phyloP scores from a whole-genome alignment of 148 eudicot species.

The Gaultheria prostrata region DNA sequence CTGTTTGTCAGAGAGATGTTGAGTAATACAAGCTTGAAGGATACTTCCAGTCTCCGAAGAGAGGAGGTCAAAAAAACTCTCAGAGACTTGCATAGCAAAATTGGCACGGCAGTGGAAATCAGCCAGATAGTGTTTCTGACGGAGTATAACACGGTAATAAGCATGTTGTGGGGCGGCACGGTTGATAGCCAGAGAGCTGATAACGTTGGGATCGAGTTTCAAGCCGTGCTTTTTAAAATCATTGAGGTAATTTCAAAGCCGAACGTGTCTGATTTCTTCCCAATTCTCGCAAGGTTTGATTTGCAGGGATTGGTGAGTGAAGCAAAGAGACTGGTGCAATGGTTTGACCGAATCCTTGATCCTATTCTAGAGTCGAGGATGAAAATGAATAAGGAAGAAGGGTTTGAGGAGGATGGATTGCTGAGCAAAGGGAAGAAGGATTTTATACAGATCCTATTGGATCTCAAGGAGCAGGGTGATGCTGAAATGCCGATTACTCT shows the following conservation, averaged over 20 bases:
- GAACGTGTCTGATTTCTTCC: constrained; percentile 48
- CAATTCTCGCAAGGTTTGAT: constrained; percentile 35
- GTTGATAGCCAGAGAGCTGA: constrained; percentile 8
- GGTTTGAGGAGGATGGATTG: not conserved
- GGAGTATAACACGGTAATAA: constrained; percentile 24
- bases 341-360: constrained; percentile 27
- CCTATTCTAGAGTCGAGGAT: not conserved
- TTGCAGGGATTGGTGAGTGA: constrained; percentile 32
- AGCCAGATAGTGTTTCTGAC: constrained; percentile 23
- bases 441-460: constrained; percentile 33
- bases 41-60: too few species aligned
- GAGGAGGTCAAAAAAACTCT: constrained; percentile 25
- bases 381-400: not conserved
- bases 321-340: constrained; percentile 16
- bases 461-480: constrained; percentile 25
- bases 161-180: constrained; percentile 46
- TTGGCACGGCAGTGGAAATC: constrained; percentile 16
- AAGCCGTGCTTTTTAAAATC: not conserved
- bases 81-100: constrained; percentile 2
- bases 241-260: constrained; percentile 24
- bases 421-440: constrained; percentile 20
- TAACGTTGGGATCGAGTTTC: constrained; percentile 24
- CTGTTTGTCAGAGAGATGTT: too few species aligned
- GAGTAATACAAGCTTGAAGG: too few species aligned
- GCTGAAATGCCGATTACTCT: constrained; percentile 21